Evolutionary conservation across 2,329 filamentous ascomycete genomes (phyloP).

Genomic region (Calonectria montana): DNA sequence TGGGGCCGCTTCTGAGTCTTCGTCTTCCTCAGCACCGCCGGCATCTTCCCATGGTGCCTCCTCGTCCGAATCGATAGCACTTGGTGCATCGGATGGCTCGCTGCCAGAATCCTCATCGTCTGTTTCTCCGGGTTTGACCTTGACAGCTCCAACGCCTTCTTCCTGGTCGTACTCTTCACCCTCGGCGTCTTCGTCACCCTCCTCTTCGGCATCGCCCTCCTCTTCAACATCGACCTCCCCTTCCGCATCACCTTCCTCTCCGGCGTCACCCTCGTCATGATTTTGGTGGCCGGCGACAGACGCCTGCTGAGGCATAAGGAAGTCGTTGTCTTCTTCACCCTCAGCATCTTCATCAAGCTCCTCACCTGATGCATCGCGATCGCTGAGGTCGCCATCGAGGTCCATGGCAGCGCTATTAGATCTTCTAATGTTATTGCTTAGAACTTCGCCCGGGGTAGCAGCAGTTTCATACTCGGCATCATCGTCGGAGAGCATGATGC

Average conservation of each 20-base stretch:
- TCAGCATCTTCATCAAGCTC: slow-evolving; percentile 57
- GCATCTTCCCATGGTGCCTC: slow-evolving; percentile 64
- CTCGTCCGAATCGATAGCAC: slow-evolving; percentile 60
- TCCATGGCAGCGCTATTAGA: slow-evolving; percentile 5
- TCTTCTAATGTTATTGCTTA: slow-evolving; percentile 36
- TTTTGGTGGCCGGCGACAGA: background rate
- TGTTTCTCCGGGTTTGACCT: slow-evolving; percentile 63
- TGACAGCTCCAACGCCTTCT: slow-evolving; percentile 68
- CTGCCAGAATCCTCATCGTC: slow-evolving; percentile 64
- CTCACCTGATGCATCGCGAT: slow-evolving; percentile 55
- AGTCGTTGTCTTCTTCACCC: slow-evolving; percentile 55
- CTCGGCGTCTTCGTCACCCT: slow-evolving; percentile 44
- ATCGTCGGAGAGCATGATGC: slow-evolving; percentile 63
- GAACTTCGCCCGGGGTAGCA: slow-evolving; percentile 46
- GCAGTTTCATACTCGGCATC: slow-evolving; percentile 56
- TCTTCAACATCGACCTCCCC: slow-evolving; percentile 37
- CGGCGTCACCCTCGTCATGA: slow-evolving; percentile 37
- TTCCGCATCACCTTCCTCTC: slow-evolving; percentile 47
- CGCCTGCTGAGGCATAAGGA: slow-evolving; percentile 42
- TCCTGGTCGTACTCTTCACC: slow-evolving; percentile 56
- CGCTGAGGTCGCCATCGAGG: slow-evolving; percentile 49
- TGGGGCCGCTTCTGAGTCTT: slow-evolving; percentile 65
- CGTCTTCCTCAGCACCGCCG: slow-evolving; percentile 68
- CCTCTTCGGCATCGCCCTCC: slow-evolving; percentile 49
- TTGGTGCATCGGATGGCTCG: slow-evolving; percentile 55